Evolutionary conservation across 768 basidiomycete genomes (phyloP), one percentile per base, ranked within the genome.

Genomic region (Tylopilus cervinicoccineus): DNA sequence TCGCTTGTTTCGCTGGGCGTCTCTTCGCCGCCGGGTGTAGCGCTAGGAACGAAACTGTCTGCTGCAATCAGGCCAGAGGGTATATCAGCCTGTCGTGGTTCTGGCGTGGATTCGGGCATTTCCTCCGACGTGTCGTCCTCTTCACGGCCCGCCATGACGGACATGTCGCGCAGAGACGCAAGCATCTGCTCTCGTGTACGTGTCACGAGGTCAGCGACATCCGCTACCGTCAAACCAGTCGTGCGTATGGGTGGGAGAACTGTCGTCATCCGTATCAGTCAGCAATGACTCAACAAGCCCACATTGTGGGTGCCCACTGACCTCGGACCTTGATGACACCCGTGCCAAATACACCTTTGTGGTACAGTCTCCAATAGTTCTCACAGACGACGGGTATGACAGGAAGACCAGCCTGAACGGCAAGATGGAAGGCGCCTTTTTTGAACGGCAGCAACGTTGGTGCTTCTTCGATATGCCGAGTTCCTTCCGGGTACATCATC

Each of bases 401-500:
- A 6, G 96, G 95, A 38, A 98, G 78, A 26, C 87, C 83, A 12
- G 91, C 84, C 68, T 93, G 85, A 22, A 98, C 77, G 24, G 96
- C 96, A 42, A 97, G 78, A 64, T 98, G 93, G 76, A 98, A 98
- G 4, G 93, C 94, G 33, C 96, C 96, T 68, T 97, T 99, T 76
- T 99, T 99, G 75, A 99, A 85, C 3, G 91, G 86, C 6, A 88
- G 75, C 64, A 99, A 70, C 27, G 79, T 76, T 8, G 86, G 78
- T 27, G 75, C 69, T 52, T 83, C 73, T 19, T 77, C 76, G 48
- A 78, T 78, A 37, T 90, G 82, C 29, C 95, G 82, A 11, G 96
- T 99, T 26, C 96, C 96, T 71, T 98, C 96, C 1, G 95, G 92
- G 70, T 92, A 98, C 69, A 99, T 83, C 88, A 91, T 95, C 39